phyloP scores from a whole-genome alignment of 768 basidiomycete genomes.

The Leucocoprinus birnbaumii region DNA sequence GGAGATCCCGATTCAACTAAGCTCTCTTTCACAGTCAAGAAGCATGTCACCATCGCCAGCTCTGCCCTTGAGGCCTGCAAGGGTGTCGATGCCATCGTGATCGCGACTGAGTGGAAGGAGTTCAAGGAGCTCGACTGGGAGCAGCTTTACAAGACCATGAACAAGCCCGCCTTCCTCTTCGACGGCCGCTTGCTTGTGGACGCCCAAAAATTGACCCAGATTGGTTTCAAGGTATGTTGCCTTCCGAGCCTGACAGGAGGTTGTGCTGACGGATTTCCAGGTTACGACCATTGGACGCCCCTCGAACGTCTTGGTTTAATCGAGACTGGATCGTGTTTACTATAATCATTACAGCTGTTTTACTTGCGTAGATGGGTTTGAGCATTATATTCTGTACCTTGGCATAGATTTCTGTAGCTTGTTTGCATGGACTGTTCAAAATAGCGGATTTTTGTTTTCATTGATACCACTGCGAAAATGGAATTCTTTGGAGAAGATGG shows the following conservation, averaged over 20 bases:
- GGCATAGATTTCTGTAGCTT: slow-evolving; percentile 5
- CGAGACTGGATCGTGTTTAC: background rate
- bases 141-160: slow-evolving; percentile 82
- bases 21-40: slow-evolving; percentile 60
- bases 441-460: background rate
- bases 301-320: background rate
- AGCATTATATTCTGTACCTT: background rate
- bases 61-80: slow-evolving; percentile 87
- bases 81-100: slow-evolving; percentile 88
- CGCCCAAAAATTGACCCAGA: slow-evolving; percentile 69
- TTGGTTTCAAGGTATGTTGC: slow-evolving; percentile 81
- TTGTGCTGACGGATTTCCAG: slow-evolving; percentile 1
- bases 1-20: slow-evolving; percentile 2
- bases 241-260: background rate
- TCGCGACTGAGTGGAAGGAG: slow-evolving; percentile 98
- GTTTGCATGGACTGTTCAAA: background rate
- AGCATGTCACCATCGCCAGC: slow-evolving; percentile 75
- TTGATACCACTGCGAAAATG: background rate
- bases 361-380: background rate
- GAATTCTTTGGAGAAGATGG: background rate
- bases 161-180: slow-evolving; percentile 98
- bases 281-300: slow-evolving; percentile 11
- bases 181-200: slow-evolving; percentile 91
- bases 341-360: background rate
- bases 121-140: slow-evolving; percentile 93